These are phyloP conservation scores for Aspergillus ostianus DNA, from an alignment of 495 filamentous ascomycete species.

Conservation along the genomic window DNA sequence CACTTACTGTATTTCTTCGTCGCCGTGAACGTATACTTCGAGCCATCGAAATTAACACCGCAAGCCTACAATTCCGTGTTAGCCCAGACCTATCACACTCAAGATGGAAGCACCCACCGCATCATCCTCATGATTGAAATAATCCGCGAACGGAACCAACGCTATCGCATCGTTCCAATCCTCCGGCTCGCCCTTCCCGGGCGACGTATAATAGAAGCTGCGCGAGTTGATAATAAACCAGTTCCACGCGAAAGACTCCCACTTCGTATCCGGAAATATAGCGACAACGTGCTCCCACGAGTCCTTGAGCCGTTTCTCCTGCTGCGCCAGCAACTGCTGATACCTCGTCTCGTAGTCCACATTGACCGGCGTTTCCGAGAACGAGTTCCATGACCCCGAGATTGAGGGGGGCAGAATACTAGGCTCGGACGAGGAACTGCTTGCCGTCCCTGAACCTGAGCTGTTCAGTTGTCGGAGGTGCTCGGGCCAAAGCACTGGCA, in stretches of 20 bases:
- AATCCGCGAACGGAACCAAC: slow-evolving; percentile 75
- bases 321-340: slow-evolving; percentile 53
- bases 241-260: slow-evolving; percentile 56
- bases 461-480: slow-evolving; percentile 11
- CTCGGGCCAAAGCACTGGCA: slow-evolving; percentile 65
- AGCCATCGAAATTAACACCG: slow-evolving; percentile 49
- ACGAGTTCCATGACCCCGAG: slow-evolving; percentile 28
- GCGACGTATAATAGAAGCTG: slow-evolving; percentile 65
- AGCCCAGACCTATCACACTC: neutral
- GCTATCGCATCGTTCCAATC: slow-evolving; percentile 64
- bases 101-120: slow-evolving; percentile 20
- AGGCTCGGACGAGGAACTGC: neutral
- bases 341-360: slow-evolving; percentile 25
- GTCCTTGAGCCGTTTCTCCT: slow-evolving; percentile 55
- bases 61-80: slow-evolving; percentile 38
- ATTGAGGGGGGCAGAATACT: slow-evolving; percentile 31
- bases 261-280: slow-evolving; percentile 47
- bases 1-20: slow-evolving; percentile 47
- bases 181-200: slow-evolving; percentile 41
- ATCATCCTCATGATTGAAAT: slow-evolving; percentile 70
- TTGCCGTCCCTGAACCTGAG: neutral
- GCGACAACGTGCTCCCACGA: slow-evolving; percentile 53
- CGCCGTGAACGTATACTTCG: slow-evolving; percentile 57
- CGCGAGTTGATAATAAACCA: slow-evolving; percentile 79
- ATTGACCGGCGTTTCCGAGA: slow-evolving; percentile 7